Evolutionary conservation across 75 land plant species (phyloP), one percentile per base, ranked within the genome.

Genomic region (Isoetes taiwanensis): DNA sequence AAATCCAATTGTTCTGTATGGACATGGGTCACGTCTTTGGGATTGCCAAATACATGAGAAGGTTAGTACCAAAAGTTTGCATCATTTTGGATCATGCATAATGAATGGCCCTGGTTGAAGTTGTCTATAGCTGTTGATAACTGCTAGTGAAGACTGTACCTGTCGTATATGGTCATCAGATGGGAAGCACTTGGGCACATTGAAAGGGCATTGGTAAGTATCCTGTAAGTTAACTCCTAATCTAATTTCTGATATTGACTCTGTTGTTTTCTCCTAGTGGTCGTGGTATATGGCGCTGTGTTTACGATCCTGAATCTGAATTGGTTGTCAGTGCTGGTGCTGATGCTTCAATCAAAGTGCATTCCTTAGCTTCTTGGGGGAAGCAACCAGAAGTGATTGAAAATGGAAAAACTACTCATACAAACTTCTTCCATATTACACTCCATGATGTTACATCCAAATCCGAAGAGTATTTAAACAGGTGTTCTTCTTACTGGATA

Each of bases 71-170:
- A 23, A 43, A 28, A 17, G 43, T 60, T 2, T 8, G 8, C 23
- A 11, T 8, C 52, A 54, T 24, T n/a, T 38, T 38, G 2, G 37
- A 14, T 1, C 17, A 1, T 40, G 34, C 40, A 39, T 34, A 40
- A 40, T 24, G 26, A 29, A 19, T 27, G 39, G 25, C 30, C 9
- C n/a, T 32, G 26, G 3, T 34, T 34, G 41, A 26, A 43, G 30
- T 62, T 63, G 0, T 63, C 31, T 53, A 30, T 55, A 30, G 46
- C 0, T 14, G 10, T 38, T 87, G n/a, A 74, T 93, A 20, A 84
- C 99, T 34, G 99, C 90, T 54, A 81, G 99, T 31, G 99, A 93
- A 75, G 99, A 93, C 59, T 93, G 99, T 63, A 79, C 95, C n/a
- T 84, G 78, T 43, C 80, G 86, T 54, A 59, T 84, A n/a, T 93